Base-by-base conservation (phyloP, 2,329 filamentous ascomycete species). In the Pseudopyricularia javanii region DNA sequence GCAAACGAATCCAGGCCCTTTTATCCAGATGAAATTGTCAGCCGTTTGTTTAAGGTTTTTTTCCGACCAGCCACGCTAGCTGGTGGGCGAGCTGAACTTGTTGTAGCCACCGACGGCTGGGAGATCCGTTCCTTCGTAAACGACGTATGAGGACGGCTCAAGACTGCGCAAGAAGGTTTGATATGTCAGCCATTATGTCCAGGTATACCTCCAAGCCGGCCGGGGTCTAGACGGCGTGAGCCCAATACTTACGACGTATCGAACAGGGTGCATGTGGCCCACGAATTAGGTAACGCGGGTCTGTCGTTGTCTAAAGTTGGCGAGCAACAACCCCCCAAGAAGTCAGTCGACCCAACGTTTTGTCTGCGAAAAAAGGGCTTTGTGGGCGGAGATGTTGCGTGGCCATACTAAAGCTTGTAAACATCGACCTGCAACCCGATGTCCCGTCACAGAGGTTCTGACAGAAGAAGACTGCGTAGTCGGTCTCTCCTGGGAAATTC, bases 91-190 rank as follows among this genome's bases (percentile, higher is more conserved):
- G 17, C 37, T 20, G 17, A 43, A 43, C 48, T 50, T 50, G 32
- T 50, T 50, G 48, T 50, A 50, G n/a, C 48, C 48, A 4, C 48
- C 48, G 9, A 50, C 37, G 14, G 37, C 37, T 20, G 37, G 37
- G 17, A 43, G 24, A 12, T 50, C 30, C 22, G 30, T 11, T 11
- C 35, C 20, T 11, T 15, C n/a, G 33, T 33, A 20, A n/a, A 22
- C n/a, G 32, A 35, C 32, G 7, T 50, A 50, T 2, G 35, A 20
- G 11, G 11, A 22, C 17, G 48, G 32, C 20, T 50, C 32, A 20
- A 50, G 20, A 3, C 48, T 50, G 24, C 9, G 17, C 17, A 15
- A 11, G 20, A 24, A 4, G 17, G 1, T 12, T 22, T 15, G 7
- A 22, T 43, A 4, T 14, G 37, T 43, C 37, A 43, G 17, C 4